A percentile compares a stretch with the other conserved stretches of the same genome.
phyloP scores from a whole-genome alignment of 179 eudicot species.

The Patellifolia procumbens region DNA sequence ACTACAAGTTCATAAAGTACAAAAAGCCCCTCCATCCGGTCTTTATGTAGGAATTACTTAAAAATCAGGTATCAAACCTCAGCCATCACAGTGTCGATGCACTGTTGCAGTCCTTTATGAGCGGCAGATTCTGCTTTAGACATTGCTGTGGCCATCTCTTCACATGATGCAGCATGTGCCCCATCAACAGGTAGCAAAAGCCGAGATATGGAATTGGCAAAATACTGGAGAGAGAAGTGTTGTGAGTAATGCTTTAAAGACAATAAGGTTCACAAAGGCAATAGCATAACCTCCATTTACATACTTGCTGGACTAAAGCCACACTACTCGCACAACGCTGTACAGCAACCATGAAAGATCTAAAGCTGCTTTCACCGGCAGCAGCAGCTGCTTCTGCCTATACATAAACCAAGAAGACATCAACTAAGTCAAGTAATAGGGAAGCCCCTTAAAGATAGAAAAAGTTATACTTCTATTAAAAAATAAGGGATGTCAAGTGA shows the following conservation, averaged over 20 bases:
- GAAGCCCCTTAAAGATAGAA: too few relatives aligned
- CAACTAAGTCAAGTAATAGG: constrained; percentile 5
- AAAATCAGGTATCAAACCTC: constrained; percentile 58
- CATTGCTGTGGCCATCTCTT: constrained; percentile 97
- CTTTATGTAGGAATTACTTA: constrained; percentile 7
- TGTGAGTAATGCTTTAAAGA: constrained; percentile 13
- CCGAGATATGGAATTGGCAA: constrained; percentile 86
- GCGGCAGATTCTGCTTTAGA: constrained; percentile 93
- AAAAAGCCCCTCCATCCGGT: not conserved
- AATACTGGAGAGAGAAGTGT: constrained; percentile 51
- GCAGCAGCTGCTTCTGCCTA: constrained; percentile 99
- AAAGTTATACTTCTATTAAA: not conserved
- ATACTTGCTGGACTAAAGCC: constrained; percentile 94
- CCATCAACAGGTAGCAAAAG: constrained; percentile 92
- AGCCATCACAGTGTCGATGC: constrained; percentile 98
- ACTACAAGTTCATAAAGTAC: not conserved
- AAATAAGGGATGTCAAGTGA: not conserved
- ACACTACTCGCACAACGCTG: constrained; percentile 98
- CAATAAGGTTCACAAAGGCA: constrained; percentile 12
- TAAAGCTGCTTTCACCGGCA: constrained; percentile 98
- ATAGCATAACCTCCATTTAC: constrained; percentile 31
- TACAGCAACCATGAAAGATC: constrained; percentile 98
- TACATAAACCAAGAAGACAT: constrained; percentile 27
- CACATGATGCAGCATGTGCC: constrained; percentile 95
- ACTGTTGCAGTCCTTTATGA: constrained; percentile 95